Percentiles rank a stretch among this genome's conserved stretches.
phyloP scores from a whole-genome alignment of 768 basidiomycete genomes.

The Phylloporus sp. region DNA sequence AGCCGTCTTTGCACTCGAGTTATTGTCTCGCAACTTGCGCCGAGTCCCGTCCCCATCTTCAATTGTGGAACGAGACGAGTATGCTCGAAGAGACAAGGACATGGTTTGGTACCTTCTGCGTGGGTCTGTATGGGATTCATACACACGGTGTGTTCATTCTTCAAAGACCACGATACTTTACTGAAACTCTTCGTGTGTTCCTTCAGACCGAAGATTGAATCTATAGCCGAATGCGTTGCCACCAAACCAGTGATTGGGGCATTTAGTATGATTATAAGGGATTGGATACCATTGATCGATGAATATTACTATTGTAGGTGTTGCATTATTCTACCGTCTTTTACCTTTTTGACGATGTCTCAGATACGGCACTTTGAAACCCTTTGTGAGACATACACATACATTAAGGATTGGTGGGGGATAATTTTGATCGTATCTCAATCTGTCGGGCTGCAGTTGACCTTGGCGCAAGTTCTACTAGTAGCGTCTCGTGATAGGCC shows the following conservation, averaged over 20 bases:
- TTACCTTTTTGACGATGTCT: slow-evolving; percentile 4
- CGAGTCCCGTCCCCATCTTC: slow-evolving; percentile 60
- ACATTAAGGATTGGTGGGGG: slow-evolving; percentile 1
- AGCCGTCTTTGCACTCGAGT: slow-evolving; percentile 61
- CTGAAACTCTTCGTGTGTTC: neutral
- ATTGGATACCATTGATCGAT: slow-evolving; percentile 87
- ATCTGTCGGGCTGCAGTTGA: neutral
- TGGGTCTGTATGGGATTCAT: slow-evolving; percentile 80
- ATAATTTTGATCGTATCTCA: neutral
- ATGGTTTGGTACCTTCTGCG: slow-evolving; percentile 82
- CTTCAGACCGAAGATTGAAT: slow-evolving; percentile 73
- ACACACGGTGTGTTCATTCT: slow-evolving; percentile 53
- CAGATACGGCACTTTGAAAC: slow-evolving; percentile 45
- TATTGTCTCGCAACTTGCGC: slow-evolving; percentile 73
- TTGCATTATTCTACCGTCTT: neutral
- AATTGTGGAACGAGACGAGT: slow-evolving; percentile 68
- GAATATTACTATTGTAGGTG: slow-evolving; percentile 87
- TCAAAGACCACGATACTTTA: slow-evolving; percentile 1
- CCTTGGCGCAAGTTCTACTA: neutral
- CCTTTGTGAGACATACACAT: slow-evolving; percentile 1
- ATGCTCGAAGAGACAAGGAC: slow-evolving; percentile 78
- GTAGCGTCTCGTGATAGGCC: no score
- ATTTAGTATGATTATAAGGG: slow-evolving; percentile 65
- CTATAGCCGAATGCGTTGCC: slow-evolving; percentile 51
- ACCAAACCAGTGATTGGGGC: slow-evolving; percentile 64